Conservation (phyloP, 352 stramenopile species). For the Pythium oligandrum region DNA sequence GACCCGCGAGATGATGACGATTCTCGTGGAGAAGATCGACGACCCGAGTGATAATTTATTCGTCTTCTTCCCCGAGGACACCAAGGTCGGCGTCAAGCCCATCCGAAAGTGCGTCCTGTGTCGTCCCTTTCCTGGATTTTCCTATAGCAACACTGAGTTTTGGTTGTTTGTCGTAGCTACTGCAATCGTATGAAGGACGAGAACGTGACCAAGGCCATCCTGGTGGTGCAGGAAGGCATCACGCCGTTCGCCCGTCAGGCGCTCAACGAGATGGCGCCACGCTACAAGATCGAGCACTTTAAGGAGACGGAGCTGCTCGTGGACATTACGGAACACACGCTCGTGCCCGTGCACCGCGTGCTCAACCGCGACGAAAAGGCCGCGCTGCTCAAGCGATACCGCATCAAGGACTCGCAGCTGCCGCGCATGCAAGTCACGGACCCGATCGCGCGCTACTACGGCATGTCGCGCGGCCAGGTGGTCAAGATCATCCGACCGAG, state of each 20-base stretch:
- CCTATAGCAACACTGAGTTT: too few species aligned
- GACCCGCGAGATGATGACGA: slow-evolving; percentile 94
- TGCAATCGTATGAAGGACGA: slow-evolving; percentile 97
- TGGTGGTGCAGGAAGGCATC: slow-evolving; percentile 95
- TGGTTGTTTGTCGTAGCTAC: slow-evolving; percentile 29
- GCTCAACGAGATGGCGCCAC: slow-evolving; percentile 92
- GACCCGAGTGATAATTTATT: slow-evolving; percentile 95
- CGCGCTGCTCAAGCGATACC: slow-evolving; percentile 98
- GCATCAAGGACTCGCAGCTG: slow-evolving; percentile 98
- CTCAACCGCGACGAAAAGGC: slow-evolving; percentile 96
- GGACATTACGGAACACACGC: slow-evolving; percentile 99
- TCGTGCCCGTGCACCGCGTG: slow-evolving; percentile 98
- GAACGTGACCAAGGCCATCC: slow-evolving; percentile 96
- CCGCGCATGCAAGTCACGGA: slow-evolving; percentile 98
- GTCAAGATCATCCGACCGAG: slow-evolving; percentile 99
- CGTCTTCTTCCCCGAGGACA: slow-evolving; percentile 99
- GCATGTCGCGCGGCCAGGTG: slow-evolving; percentile 96
- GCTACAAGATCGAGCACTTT: slow-evolving; percentile 96
- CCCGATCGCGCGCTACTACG: slow-evolving; percentile 97
- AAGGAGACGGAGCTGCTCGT: slow-evolving; percentile 99
- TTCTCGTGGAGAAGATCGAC: slow-evolving; percentile 92
- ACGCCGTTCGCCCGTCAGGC: slow-evolving; percentile 97
- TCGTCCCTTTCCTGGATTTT: slow-evolving; percentile 24
- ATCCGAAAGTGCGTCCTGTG: slow-evolving; percentile 86
- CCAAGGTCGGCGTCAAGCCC: slow-evolving; percentile 98